These are phyloP conservation scores for Yamadazyma membranifaciens DNA, from an alignment of 1,139 yeast species.

Conservation along the genomic window DNA sequence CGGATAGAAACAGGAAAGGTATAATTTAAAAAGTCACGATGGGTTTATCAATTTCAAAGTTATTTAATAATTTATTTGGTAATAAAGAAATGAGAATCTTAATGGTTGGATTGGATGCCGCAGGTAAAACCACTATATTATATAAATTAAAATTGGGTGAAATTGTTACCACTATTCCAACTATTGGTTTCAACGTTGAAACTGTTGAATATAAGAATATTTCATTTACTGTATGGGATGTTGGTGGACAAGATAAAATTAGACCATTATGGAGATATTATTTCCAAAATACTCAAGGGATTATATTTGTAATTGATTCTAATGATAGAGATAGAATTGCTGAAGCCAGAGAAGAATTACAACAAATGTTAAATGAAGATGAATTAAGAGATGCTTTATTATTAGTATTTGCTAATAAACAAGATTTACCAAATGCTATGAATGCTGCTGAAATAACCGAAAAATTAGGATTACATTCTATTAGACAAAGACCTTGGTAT, in stretches of 20 bases:
- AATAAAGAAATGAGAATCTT: conserved; percentile 44
- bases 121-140: conserved; percentile 44
- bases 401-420: conserved; percentile 43
- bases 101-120: conserved; percentile 46
- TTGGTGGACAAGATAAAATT: conserved; percentile 45
- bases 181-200: conserved; percentile 43
- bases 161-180: conserved; percentile 42
- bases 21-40: conserved; percentile 12
- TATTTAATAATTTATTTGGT: conserved; percentile 37
- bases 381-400: conserved; percentile 43
- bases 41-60: conserved; percentile 39
- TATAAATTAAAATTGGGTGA: conserved; percentile 43
- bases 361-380: conserved; percentile 44
- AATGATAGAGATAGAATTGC: conserved; percentile 46
- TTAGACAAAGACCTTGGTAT: conserved; percentile 45
- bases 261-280: conserved; percentile 46
- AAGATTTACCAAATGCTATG: conserved; percentile 46
- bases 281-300: conserved; percentile 44
- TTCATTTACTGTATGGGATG: conserved; percentile 44
- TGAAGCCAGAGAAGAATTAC: conserved; percentile 45
- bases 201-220: conserved; percentile 43
- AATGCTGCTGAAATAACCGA: conserved; percentile 46
- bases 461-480: conserved; percentile 41
- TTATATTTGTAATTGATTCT: conserved; percentile 42
- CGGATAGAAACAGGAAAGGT: background rate